Evolutionary conservation across 208 protist species (phyloP).

Genomic region (Leishmania mexicana): DNA sequence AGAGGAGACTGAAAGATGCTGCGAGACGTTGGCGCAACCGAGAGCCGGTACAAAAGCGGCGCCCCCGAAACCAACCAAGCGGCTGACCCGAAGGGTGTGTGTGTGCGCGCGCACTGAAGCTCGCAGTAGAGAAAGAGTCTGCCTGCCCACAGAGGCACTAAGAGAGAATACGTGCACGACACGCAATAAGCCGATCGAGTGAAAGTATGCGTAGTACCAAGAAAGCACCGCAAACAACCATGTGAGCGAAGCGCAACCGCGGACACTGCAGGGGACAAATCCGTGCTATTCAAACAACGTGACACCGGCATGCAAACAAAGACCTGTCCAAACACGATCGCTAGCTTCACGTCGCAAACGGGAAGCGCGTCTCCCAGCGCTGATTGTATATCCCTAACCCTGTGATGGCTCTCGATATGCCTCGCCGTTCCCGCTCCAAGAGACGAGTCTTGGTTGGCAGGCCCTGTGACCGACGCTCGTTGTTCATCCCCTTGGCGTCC

Average conservation of each 20-base stretch:
- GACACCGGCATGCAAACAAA: neutral
- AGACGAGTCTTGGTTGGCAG: slow-evolving; percentile 73
- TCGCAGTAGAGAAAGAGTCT: neutral
- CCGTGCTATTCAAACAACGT: neutral
- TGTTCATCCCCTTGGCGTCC: slow-evolving; percentile 87
- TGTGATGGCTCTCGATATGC: slow-evolving; percentile 72
- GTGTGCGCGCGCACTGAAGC: neutral
- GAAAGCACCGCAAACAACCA: neutral
- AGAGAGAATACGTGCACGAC: neutral
- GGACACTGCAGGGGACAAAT: neutral
- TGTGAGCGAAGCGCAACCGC: neutral
- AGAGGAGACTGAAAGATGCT: neutral
- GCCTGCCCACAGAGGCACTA: neutral
- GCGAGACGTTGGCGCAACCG: neutral
- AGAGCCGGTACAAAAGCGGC: neutral
- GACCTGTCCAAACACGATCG: neutral
- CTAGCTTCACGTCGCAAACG: slow-evolving; percentile 62
- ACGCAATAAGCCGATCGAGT: neutral
- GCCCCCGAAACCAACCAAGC: no score
- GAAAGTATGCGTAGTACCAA: neutral
- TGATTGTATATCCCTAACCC: slow-evolving; percentile 71
- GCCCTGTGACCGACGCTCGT: slow-evolving; percentile 75
- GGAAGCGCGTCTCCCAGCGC: slow-evolving; percentile 84
- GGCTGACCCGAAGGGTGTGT: neutral
- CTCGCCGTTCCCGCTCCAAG: slow-evolving; percentile 62